Evolutionary conservation across 805 yeast species (phyloP).

Genomic region (Ogataea zsoltii): DNA sequence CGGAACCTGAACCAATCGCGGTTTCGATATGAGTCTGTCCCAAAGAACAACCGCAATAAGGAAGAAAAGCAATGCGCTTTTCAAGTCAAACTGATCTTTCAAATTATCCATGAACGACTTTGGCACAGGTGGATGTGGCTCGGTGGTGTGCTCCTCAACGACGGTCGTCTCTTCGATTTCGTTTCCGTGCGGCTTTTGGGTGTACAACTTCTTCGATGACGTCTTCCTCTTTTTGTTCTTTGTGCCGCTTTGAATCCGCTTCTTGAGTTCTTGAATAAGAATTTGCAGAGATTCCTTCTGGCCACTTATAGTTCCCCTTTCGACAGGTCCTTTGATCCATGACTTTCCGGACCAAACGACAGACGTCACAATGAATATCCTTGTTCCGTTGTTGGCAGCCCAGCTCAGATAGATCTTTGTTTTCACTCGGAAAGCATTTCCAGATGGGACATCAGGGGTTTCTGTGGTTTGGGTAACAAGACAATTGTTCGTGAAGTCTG

Average conservation of each 20-base stretch:
- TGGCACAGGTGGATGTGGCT: slow-evolving; percentile 9
- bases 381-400: slow-evolving; percentile 59
- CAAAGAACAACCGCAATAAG: slow-evolving; percentile 23
- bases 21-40: slow-evolving; percentile 12
- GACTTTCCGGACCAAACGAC: slow-evolving; percentile 75
- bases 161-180: slow-evolving; percentile 11
- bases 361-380: slow-evolving; percentile 50
- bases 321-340: slow-evolving; percentile 77
- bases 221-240: background rate
- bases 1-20: slow-evolving; percentile 14
- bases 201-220: slow-evolving; percentile 15
- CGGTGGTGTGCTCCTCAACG: slow-evolving; percentile 10
- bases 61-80: slow-evolving; percentile 20
- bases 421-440: slow-evolving; percentile 61
- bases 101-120: slow-evolving; percentile 16
- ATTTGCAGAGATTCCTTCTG: slow-evolving; percentile 60
- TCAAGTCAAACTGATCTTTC: slow-evolving; percentile 26
- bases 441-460: slow-evolving; percentile 85
- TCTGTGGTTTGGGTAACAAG: slow-evolving; percentile 57
- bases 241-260: slow-evolving; percentile 32
- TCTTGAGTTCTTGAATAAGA: slow-evolving; percentile 48
- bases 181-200: slow-evolving; percentile 21
- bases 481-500: slow-evolving; percentile 48
- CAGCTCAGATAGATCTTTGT: slow-evolving; percentile 62
- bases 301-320: slow-evolving; percentile 71